Percentiles rank a stretch among this genome's conserved stretches.
These are phyloP conservation scores for Seminavis robusta DNA, from an alignment of 108 stramenopile genomes.

Conservation along the genomic window DNA sequence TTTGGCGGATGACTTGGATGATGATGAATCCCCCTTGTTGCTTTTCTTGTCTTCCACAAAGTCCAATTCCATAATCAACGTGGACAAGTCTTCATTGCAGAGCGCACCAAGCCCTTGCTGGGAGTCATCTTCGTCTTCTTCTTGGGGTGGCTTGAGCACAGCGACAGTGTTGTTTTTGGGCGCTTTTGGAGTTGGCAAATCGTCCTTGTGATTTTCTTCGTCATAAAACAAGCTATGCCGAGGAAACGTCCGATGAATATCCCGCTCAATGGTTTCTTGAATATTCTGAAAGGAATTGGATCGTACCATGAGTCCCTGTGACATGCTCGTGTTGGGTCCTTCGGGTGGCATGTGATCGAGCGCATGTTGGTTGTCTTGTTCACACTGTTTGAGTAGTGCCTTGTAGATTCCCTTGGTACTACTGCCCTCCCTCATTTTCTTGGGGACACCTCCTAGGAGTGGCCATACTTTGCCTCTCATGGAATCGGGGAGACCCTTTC, in stretches of 20 bases:
- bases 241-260: slow-evolving; percentile 90
- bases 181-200: too few relatives aligned
- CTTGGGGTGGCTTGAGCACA: not conserved
- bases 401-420: slow-evolving; percentile 30
- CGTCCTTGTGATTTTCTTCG: slow-evolving; percentile 26
- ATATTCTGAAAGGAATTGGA: slow-evolving; percentile 27
- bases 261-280: slow-evolving; percentile 82
- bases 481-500: slow-evolving; percentile 61
- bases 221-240: slow-evolving; percentile 78
- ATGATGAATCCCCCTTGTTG: not conserved
- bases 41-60: slow-evolving; percentile 11
- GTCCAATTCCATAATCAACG: slow-evolving; percentile 26
- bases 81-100: slow-evolving; percentile 24
- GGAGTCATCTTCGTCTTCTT: slow-evolving; percentile 1
- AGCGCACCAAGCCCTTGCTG: not conserved
- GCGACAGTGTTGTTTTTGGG: too few relatives aligned
- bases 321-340: slow-evolving; percentile 15
- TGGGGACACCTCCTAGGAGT: slow-evolving; percentile 19
- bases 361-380: not conserved
- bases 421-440: slow-evolving; percentile 13
- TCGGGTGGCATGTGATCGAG: not conserved
- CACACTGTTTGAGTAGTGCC: slow-evolving; percentile 28
- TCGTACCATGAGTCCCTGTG: not conserved
- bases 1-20: not conserved
- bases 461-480: slow-evolving; percentile 41